A percentile compares a stretch with the other conserved stretches of the same genome.
phyloP scores from a whole-genome alignment of 2,329 filamentous ascomycete genomes.

The Rhytidhysteron rufulum region DNA sequence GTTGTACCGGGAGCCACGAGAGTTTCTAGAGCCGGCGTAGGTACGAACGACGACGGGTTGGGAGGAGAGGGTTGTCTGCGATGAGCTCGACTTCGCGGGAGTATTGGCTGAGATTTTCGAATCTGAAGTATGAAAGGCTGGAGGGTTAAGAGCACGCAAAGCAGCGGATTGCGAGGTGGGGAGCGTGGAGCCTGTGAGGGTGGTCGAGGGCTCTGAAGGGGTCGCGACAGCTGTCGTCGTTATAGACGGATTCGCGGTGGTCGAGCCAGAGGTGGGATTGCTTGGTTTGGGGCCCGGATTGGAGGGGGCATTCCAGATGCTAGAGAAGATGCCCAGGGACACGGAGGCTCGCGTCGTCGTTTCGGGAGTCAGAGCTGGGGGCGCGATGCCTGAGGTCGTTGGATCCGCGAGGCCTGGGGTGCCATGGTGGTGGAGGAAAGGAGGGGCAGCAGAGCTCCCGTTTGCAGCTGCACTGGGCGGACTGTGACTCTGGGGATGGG shows the following conservation, averaged over 20 bases:
- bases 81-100: slow-evolving; percentile 34
- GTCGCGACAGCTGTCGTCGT: slow-evolving; percentile 29
- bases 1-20: slow-evolving; percentile 28
- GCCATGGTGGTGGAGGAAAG: slow-evolving; percentile 15
- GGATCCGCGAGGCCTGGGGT: slow-evolving; percentile 13
- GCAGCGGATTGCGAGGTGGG: slow-evolving; percentile 35
- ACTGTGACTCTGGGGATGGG: slow-evolving; percentile 1
- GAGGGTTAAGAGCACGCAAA: slow-evolving; percentile 36
- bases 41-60: slow-evolving; percentile 44
- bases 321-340: slow-evolving; percentile 28
- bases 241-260: slow-evolving; percentile 19
- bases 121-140: slow-evolving; percentile 28
- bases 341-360: slow-evolving; percentile 33
- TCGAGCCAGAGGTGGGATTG: slow-evolving; percentile 14
- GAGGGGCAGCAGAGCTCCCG: slow-evolving; percentile 4
- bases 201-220: slow-evolving; percentile 7
- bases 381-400: slow-evolving; percentile 15
- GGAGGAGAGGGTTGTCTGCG: slow-evolving; percentile 36
- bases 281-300: too few species aligned
- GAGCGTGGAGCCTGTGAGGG: slow-evolving; percentile 32
- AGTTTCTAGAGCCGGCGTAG: slow-evolving; percentile 33
- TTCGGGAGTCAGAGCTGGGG: slow-evolving; percentile 30
- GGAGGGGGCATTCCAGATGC: slow-evolving; percentile 25
- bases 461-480: background rate
- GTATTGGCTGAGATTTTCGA: slow-evolving; percentile 22